Base-by-base conservation (phyloP, 78 protist species). In the Chrysochromulina tobinii region DNA sequence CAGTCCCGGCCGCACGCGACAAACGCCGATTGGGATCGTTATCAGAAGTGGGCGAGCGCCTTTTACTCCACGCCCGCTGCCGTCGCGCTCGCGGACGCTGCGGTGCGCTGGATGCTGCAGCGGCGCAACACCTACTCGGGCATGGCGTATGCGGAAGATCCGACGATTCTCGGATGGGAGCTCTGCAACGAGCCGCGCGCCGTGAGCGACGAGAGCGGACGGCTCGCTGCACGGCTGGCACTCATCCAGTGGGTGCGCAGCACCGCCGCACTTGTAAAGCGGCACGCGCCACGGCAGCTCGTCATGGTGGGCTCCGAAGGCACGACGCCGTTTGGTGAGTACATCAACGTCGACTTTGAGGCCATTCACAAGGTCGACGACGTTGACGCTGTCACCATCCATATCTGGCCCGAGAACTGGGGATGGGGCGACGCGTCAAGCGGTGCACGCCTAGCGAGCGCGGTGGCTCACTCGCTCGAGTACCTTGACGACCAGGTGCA, bases 391-490 rank as follows among this genome's bases (percentile, higher is more conserved):
- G 83, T 75, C 18, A 18, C 83, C 27, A 23, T 75, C n/a, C 83
- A 75, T 57, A 21, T 75, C n/a, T 75, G 83, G 83, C 83, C 83
- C 18, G 58, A 75, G 83, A 75, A 75, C 58, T 75, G 83, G 83
- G 27, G 12, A 23, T 75, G 83, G 83, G 55, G 38, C 23, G 79
- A 51, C 51, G 79, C 38, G 51, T 3, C 53, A 5, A 5, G 25
- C 18, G 50, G 79, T 51, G 17, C 11, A 12, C 15, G 7, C 7
- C 51, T 69, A 17, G 53, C 25, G 51, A 27, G 7, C 53, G 79
- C 79, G 79, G 4, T 23, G 79, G 14, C 3, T 8, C 2, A 50
- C 58, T 4, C 83, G 55, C 27, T 12, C 57, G 57, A 18, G 25
- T 75, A 75, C 57, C 3, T 75, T 8, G 83, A 75, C 18, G 83